Evolutionary conservation across 108 stramenopile genomes (phyloP).

Genomic region (Asterionellopsis glacialis): DNA sequence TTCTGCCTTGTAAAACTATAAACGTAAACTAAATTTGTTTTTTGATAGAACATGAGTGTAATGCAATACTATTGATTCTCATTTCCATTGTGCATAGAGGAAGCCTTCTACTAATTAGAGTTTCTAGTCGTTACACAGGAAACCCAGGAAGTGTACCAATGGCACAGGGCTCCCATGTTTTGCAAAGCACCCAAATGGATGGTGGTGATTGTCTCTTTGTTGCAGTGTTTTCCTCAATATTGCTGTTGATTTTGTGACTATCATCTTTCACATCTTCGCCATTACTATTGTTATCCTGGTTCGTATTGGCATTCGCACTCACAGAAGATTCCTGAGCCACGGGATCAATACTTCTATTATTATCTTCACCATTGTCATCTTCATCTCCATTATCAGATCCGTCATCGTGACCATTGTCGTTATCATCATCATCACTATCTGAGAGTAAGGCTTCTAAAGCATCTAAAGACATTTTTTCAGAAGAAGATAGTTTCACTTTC

Average conservation of each 20-base stretch:
- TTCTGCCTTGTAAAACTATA: too few species aligned
- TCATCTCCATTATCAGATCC: background rate
- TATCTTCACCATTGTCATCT: background rate
- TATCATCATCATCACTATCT: constrained; percentile 8
- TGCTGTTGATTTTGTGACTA: background rate
- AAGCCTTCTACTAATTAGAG: too few species aligned
- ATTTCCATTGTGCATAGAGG: too few species aligned
- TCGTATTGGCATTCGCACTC: background rate
- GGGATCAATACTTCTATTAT: background rate
- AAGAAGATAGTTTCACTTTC: background rate
- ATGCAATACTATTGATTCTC: too few species aligned
- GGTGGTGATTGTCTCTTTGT: background rate
- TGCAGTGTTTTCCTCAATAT: background rate
- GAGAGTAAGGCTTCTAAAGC: constrained; percentile 51
- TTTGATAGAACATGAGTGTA: too few species aligned
- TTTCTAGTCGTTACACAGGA: constrained; percentile 16
- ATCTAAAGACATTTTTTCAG: constrained; percentile 40
- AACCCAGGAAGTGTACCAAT: constrained; percentile 52
- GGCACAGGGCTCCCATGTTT: constrained; percentile 66
- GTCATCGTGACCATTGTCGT: constrained; percentile 5
- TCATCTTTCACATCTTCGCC: background rate
- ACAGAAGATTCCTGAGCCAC: background rate
- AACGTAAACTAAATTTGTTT: too few species aligned
- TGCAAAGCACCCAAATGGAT: constrained; percentile 40
- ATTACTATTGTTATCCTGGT: background rate